Evolutionary conservation across 106 monocot species (phyloP).

Genomic region (Dendrobium catenatum): DNA sequence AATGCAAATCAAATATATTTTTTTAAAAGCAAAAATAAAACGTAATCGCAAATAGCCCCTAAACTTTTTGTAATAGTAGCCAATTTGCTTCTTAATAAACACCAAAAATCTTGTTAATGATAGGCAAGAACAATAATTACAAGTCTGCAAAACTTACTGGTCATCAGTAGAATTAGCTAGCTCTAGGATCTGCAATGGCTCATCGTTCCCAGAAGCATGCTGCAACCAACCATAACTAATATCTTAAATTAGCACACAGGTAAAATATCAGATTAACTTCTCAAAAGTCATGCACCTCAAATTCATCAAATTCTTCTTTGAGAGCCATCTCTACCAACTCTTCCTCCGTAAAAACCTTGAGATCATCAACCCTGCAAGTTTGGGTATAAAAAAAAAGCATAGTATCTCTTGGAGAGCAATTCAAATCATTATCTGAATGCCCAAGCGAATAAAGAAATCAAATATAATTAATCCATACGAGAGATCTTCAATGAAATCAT

Average conservation of each 20-base stretch:
- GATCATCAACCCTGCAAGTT: constrained; percentile 63
- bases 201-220: not conserved
- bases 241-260: not conserved
- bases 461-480: constrained; percentile 23
- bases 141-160: not conserved
- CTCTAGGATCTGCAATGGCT: not conserved
- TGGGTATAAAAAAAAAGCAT: not conserved
- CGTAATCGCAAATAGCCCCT: not conserved
- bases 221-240: constrained; percentile 1
- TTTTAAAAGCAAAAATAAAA: too few species aligned
- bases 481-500: constrained; percentile 48
- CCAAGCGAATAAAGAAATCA: not conserved
- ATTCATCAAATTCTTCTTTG: constrained; percentile 39
- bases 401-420: not conserved
- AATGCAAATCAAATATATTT: too few species aligned
- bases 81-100: not conserved
- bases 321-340: constrained; percentile 81
- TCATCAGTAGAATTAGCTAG: not conserved
- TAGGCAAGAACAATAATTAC: not conserved
- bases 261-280: not conserved
- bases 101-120: not conserved
- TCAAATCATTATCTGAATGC: not conserved
- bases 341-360: constrained; percentile 74
- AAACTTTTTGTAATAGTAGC: not conserved
- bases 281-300: constrained; percentile 28